Evolutionary conservation across 2,329 filamentous ascomycete species (phyloP).

Genomic region (Apiospora malaysiana): DNA sequence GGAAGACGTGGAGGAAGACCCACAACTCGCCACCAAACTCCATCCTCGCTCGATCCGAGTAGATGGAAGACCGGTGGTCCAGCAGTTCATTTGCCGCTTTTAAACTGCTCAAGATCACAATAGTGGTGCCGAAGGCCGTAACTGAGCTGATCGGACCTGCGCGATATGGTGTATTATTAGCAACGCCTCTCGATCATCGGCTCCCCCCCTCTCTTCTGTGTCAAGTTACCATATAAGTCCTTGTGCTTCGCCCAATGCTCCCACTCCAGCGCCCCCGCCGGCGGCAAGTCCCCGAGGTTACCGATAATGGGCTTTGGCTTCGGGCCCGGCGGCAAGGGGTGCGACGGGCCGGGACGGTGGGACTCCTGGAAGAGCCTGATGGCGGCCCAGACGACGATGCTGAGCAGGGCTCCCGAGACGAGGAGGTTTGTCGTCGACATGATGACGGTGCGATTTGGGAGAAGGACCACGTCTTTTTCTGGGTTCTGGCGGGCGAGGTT

Average conservation of each 20-base stretch:
- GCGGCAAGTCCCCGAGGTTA: constrained; percentile 56
- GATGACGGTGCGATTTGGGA: not conserved
- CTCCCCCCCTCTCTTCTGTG: not conserved
- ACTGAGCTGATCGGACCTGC: constrained; percentile 44
- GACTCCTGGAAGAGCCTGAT: not conserved
- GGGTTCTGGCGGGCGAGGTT: not conserved
- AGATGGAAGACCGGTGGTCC: constrained; percentile 41
- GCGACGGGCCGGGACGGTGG: not conserved
- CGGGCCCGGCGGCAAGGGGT: constrained; percentile 54
- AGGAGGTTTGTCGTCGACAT: not conserved
- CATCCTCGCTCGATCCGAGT: constrained; percentile 43
- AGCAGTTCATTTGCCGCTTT: constrained; percentile 45
- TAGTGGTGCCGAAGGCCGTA: constrained; percentile 47
- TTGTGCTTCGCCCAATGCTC: constrained; percentile 51
- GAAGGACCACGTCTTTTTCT: not conserved
- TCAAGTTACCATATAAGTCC: constrained; percentile 40
- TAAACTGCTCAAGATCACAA: constrained; percentile 48
- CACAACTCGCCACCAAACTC: constrained; percentile 45
- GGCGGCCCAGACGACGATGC: constrained; percentile 1
- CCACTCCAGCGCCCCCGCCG: constrained; percentile 42
- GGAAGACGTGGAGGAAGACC: constrained; percentile 2
- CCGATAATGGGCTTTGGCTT: constrained; percentile 54
- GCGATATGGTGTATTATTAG: not conserved
- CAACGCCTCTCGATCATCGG: not conserved
- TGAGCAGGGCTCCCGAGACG: not conserved